Conservation (phyloP, 495 filamentous ascomycete genomes). For the Trypethelium eluteriae region DNA sequence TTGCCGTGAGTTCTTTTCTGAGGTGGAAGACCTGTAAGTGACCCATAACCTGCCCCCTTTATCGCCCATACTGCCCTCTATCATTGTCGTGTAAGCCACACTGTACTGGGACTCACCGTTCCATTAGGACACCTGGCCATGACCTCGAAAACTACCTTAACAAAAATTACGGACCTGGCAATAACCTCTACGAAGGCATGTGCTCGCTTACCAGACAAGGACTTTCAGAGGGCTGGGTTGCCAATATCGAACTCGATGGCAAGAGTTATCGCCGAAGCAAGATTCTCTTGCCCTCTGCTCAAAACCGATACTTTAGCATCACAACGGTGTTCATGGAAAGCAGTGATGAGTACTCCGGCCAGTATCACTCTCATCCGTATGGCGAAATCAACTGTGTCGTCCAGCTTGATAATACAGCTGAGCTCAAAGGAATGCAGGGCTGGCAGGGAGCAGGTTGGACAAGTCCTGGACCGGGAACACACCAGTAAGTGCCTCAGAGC, state of each 20-base stretch:
- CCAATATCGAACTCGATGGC: slow-evolving; percentile 36
- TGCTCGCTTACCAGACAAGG: slow-evolving; percentile 36
- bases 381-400: slow-evolving; percentile 47
- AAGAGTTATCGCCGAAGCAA: slow-evolving; percentile 41
- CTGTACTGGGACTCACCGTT: neutral
- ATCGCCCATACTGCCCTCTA: neutral
- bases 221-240: slow-evolving; percentile 43
- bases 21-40: slow-evolving; percentile 40
- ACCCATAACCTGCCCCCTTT: neutral
- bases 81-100: neutral
- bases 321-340: slow-evolving; percentile 46
- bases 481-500: slow-evolving; percentile 29
- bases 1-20: slow-evolving; percentile 38
- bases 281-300: slow-evolving; percentile 33
- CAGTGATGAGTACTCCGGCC: slow-evolving; percentile 37
- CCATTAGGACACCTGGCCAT: slow-evolving; percentile 39
- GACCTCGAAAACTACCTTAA: slow-evolving; percentile 40
- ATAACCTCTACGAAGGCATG: slow-evolving; percentile 39
- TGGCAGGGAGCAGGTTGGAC: slow-evolving; percentile 45
- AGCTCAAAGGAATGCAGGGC: slow-evolving; percentile 40
- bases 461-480: slow-evolving; percentile 38
- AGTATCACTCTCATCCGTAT: slow-evolving; percentile 44
- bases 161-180: slow-evolving; percentile 39
- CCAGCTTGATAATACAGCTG: slow-evolving; percentile 36
- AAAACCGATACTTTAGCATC: slow-evolving; percentile 42